phyloP scores from a whole-genome alignment of 2,329 filamentous ascomycete genomes.

The Dothideomycetes sp. region DNA sequence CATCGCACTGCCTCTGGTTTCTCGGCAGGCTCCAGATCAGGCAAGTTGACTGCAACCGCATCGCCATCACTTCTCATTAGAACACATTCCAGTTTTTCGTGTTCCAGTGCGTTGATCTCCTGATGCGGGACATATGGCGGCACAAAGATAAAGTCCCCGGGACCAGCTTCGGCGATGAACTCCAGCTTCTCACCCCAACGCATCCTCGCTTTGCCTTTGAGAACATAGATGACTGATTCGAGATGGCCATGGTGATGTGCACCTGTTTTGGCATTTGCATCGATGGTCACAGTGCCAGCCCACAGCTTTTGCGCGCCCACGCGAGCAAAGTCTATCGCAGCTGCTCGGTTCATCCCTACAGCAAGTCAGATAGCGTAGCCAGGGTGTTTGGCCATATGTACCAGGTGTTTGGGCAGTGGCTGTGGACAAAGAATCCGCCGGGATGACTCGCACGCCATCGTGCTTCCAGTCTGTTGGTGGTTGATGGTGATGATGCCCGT shows the following conservation, averaged over 20 bases:
- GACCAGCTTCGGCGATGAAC: constrained; percentile 34
- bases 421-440: too few relatives aligned
- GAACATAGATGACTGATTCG: constrained; percentile 34
- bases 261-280: constrained; percentile 33
- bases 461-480: too few relatives aligned
- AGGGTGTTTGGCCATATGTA: too few relatives aligned
- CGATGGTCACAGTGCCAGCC: constrained; percentile 35
- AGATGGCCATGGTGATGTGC: constrained; percentile 35
- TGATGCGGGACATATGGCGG: constrained; percentile 35
- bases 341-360: too few relatives aligned
- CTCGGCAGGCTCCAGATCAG: too few relatives aligned
- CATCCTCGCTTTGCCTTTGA: constrained; percentile 35
- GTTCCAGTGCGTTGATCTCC: constrained; percentile 33
- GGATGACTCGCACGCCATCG: too few relatives aligned
- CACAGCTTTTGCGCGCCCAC: constrained; percentile 34
- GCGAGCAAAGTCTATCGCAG: constrained; percentile 34
- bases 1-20: too few relatives aligned
- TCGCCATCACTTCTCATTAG: constrained; percentile 32
- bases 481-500: too few relatives aligned
- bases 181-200: constrained; percentile 34
- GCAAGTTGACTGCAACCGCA: constrained; percentile 34
- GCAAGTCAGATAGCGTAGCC: too few relatives aligned
- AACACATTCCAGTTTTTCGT: constrained; percentile 33
- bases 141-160: constrained; percentile 37
- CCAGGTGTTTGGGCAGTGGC: too few relatives aligned